Evolutionary conservation across 169 alveolate species (phyloP).

Genomic region (Eimeria acervulina): DNA sequence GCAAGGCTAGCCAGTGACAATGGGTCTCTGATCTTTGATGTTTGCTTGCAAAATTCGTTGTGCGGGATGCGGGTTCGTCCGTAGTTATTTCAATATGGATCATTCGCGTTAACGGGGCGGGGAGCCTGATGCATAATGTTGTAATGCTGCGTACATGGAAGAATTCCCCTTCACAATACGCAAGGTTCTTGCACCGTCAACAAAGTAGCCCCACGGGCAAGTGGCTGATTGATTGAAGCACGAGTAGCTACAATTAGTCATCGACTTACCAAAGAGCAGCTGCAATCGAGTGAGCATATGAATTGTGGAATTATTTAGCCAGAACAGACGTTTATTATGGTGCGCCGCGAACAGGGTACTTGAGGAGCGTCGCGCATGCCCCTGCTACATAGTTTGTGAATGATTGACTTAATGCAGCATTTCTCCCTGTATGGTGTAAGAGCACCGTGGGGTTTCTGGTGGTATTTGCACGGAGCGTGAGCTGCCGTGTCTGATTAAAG

Average conservation of each 20-base stretch:
- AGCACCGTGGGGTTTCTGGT: not conserved
- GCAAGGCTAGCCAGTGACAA: not conserved
- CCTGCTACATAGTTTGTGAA: not conserved
- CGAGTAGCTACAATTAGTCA: no score
- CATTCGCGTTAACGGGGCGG: no score
- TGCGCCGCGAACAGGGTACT: no score
- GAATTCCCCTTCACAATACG: not conserved
- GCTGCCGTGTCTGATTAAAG: not conserved
- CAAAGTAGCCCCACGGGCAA: not conserved
- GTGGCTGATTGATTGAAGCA: not conserved
- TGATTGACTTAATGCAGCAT: not conserved
- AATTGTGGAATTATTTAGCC: not conserved
- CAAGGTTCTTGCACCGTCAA: not conserved
- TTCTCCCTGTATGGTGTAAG: no score
- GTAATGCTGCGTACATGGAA: not conserved
- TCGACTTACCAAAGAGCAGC: not conserved
- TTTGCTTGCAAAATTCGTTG: not conserved
- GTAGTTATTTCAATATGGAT: not conserved
- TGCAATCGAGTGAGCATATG: not conserved
- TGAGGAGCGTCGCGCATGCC: not conserved
- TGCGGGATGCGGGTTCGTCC: not conserved
- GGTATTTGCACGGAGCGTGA: not conserved
- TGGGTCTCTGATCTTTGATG: not conserved
- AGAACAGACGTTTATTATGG: not conserved
- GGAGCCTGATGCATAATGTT: not conserved